Evolutionary conservation across 2,329 filamentous ascomycete genomes (phyloP).

Genomic region (Penicillium sp.): DNA sequence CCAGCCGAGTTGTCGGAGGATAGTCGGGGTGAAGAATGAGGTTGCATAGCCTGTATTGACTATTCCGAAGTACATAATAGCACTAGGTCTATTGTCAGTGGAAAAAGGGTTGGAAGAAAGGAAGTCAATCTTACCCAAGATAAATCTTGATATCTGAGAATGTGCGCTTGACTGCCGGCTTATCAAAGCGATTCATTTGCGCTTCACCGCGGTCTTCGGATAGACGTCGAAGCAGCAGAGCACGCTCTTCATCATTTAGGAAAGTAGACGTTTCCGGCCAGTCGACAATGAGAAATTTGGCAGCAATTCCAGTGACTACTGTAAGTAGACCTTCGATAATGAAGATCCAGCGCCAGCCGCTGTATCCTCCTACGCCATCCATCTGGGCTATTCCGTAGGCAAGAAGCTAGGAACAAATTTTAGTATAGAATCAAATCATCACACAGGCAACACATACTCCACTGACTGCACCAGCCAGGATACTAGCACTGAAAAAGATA

Average conservation of each 20-base stretch:
- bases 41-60: conserved; percentile 48
- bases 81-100: conserved; percentile 22
- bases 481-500: conserved; percentile 36
- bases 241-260: conserved; percentile 47
- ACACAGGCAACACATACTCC: conserved; percentile 26
- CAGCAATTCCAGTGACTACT: conserved; percentile 45
- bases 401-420: conserved; percentile 29
- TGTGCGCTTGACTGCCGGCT: conserved; percentile 47
- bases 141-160: conserved; percentile 43
- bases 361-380: conserved; percentile 41
- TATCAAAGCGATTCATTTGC: conserved; percentile 55
- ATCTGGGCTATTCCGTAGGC: conserved; percentile 44
- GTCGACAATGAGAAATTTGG: conserved; percentile 51
- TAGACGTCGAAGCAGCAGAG: conserved; percentile 44
- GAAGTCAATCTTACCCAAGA: conserved; percentile 31
- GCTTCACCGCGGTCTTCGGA: conserved; percentile 45
- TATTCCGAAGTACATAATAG: conserved; percentile 65
- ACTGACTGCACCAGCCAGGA: conserved; percentile 42
- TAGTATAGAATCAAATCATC: not conserved
- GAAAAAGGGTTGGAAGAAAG: not conserved
- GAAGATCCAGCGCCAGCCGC: conserved; percentile 50
- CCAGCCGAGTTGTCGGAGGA: conserved; percentile 54
- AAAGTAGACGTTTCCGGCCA: conserved; percentile 48
- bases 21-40: conserved; percentile 45
- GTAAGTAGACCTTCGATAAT: conserved; percentile 52